Evolutionary conservation across 1,284 basidiomycete species (phyloP).

Genomic region (Takashimella tepidaria): DNA sequence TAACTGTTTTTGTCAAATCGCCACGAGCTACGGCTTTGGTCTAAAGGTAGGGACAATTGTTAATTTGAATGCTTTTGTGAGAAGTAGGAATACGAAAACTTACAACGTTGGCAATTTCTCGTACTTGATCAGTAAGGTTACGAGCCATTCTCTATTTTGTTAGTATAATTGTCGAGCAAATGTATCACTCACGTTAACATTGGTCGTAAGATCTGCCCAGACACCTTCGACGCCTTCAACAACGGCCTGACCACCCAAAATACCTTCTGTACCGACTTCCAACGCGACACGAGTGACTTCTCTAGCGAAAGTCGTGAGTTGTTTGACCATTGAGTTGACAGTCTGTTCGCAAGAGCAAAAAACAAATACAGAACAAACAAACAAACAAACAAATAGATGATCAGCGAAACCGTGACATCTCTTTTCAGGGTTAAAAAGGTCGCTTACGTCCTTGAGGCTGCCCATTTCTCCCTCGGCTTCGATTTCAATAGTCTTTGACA

Average conservation of each 20-base stretch:
- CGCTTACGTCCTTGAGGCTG: slow-evolving; percentile 63
- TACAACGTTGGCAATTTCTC: slow-evolving; percentile 87
- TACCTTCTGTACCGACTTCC: slow-evolving; percentile 87
- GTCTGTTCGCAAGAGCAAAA: slow-evolving; percentile 22
- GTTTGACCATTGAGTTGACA: slow-evolving; percentile 72
- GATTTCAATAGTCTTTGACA: slow-evolving; percentile 56
- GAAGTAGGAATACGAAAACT: slow-evolving; percentile 28
- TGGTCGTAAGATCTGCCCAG: slow-evolving; percentile 85
- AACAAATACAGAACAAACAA: too few species aligned
- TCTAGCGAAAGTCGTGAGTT: slow-evolving; percentile 82
- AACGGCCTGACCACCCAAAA: slow-evolving; percentile 83
- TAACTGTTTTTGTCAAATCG: slow-evolving; percentile 81
- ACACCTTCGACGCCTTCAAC: slow-evolving; percentile 92
- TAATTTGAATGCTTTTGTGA: too few species aligned
- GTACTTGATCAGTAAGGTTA: slow-evolving; percentile 93
- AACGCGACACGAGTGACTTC: slow-evolving; percentile 93
- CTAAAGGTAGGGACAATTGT: slow-evolving; percentile 14
- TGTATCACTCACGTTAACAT: slow-evolving; percentile 64
- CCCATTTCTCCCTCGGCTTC: slow-evolving; percentile 89
- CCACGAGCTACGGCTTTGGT: slow-evolving; percentile 95
- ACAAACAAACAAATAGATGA: too few species aligned
- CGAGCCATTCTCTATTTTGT: slow-evolving; percentile 70
- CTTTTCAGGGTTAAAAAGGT: too few species aligned
- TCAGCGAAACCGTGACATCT: too few species aligned
- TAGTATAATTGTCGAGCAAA: slow-evolving; percentile 2